Conservation (phyloP, 78 protist species). For the Dictyostelium citrinum region DNA sequence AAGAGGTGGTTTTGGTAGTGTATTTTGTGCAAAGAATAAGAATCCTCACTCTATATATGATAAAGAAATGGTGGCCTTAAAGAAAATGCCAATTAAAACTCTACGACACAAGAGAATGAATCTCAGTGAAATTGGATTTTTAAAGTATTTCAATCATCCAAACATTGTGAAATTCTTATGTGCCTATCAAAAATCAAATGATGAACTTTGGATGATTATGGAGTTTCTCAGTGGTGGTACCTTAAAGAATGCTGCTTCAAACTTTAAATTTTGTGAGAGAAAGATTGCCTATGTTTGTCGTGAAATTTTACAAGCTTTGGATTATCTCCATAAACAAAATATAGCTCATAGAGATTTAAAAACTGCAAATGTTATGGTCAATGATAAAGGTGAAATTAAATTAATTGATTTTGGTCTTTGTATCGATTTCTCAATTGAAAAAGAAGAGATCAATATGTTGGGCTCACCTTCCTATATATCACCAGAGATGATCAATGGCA, state of each 20-base stretch:
- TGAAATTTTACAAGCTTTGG: constrained; percentile 12
- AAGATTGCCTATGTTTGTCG: constrained; percentile 37
- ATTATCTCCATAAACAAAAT: constrained; percentile 19
- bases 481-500: constrained; percentile 64
- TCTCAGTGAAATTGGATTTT: constrained; percentile 62
- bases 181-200: constrained; percentile 22
- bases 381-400: constrained; percentile 62
- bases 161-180: constrained; percentile 58
- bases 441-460: constrained; percentile 31
- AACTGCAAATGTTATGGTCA: constrained; percentile 69
- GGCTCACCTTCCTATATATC: constrained; percentile 78
- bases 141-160: constrained; percentile 66
- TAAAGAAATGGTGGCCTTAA: constrained; percentile 46
- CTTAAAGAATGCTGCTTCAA: constrained; percentile 17
- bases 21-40: constrained; percentile 46
- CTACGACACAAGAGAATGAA: constrained; percentile 50
- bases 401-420: constrained; percentile 79
- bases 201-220: constrained; percentile 73
- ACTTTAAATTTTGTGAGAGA: constrained; percentile 51
- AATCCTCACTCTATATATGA: constrained; percentile 21
- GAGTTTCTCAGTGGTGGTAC: constrained; percentile 83
- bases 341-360: constrained; percentile 74
- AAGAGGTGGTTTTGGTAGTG: constrained; percentile 76
- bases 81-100: constrained; percentile 55
- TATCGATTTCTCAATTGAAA: constrained; percentile 10